A percentile compares a stretch with the other conserved stretches of the same genome.
Evolutionary conservation across 179 eudicot species (phyloP).

Genomic region (Patellifolia procumbens): DNA sequence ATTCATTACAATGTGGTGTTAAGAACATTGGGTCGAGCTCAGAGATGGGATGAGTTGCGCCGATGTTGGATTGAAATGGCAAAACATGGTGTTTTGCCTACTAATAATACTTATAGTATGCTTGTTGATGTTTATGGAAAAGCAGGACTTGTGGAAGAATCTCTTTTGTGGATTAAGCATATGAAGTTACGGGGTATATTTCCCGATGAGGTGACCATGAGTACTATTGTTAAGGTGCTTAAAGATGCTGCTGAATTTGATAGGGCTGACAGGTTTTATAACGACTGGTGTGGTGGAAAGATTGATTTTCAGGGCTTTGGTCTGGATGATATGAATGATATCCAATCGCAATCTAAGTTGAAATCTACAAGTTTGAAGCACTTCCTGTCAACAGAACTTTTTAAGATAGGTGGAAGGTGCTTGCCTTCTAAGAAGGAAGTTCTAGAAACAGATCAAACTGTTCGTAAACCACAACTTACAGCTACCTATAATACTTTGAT

Average conservation of each 20-base stretch:
- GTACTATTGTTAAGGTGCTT: conserved; percentile 65
- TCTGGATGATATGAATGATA: conserved; percentile 48
- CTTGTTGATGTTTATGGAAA: conserved; percentile 87
- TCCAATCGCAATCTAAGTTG: conserved; percentile 32
- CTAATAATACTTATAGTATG: conserved; percentile 81
- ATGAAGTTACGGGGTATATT: conserved; percentile 72
- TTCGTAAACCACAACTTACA: conserved; percentile 54
- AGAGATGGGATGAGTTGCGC: conserved; percentile 87
- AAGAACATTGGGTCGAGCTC: conserved; percentile 65
- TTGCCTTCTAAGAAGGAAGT: conserved; percentile 22
- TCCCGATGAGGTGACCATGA: conserved; percentile 90
- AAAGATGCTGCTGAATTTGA: conserved; percentile 76
- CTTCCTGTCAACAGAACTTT: conserved; percentile 71
- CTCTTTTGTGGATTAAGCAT: conserved; percentile 82
- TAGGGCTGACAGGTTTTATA: conserved; percentile 70
- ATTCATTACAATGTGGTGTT: conserved; percentile 89
- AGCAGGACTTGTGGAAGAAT: conserved; percentile 72
- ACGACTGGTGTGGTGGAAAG: conserved; percentile 75
- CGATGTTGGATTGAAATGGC: conserved; percentile 90
- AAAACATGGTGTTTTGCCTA: conserved; percentile 57
- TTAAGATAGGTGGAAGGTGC: conserved; percentile 68
- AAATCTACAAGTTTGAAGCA: conserved; percentile 58
- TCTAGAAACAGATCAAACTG: conserved; percentile 35
- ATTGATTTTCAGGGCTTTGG: conserved; percentile 57
- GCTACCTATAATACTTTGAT: conserved; percentile 77